Percentiles rank a stretch among this genome's conserved stretches.
phyloP scores from a whole-genome alignment of 192 early-diverging fungal species.

The Linnemannia zychae region DNA sequence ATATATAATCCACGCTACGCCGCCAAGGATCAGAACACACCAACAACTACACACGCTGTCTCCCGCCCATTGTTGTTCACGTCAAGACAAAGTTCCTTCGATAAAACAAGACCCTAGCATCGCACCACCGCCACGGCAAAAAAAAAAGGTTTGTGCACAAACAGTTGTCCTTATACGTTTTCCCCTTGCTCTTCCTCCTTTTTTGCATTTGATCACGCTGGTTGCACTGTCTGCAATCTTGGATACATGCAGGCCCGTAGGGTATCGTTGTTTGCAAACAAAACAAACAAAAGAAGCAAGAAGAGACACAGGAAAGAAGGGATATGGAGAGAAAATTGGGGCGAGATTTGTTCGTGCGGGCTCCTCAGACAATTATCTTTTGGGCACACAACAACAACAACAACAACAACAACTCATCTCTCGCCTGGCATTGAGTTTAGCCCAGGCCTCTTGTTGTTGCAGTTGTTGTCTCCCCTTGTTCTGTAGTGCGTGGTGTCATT shows the following conservation, averaged over 20 bases:
- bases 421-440: neutral
- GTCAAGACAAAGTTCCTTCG: neutral
- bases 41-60: neutral
- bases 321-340: neutral
- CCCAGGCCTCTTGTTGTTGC: neutral
- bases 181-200: neutral
- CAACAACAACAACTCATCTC: neutral
- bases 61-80: neutral
- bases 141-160: slow-evolving; percentile 23
- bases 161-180: neutral
- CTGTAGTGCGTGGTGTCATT: neutral
- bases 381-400: neutral
- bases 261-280: neutral
- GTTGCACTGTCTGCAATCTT: slow-evolving; percentile 10
- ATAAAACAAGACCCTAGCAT: neutral
- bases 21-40: neutral
- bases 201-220: slow-evolving; percentile 17
- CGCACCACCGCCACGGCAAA: neutral
- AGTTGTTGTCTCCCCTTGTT: neutral
- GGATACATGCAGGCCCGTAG: neutral
- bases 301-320: neutral
- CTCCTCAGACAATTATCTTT: slow-evolving; percentile 5
- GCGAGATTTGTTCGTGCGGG: slow-evolving; percentile 12
- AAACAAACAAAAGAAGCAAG: neutral
- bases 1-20: neutral